Conservation (phyloP, 1,284 basidiomycete genomes). For the Ustilago esculenta region DNA sequence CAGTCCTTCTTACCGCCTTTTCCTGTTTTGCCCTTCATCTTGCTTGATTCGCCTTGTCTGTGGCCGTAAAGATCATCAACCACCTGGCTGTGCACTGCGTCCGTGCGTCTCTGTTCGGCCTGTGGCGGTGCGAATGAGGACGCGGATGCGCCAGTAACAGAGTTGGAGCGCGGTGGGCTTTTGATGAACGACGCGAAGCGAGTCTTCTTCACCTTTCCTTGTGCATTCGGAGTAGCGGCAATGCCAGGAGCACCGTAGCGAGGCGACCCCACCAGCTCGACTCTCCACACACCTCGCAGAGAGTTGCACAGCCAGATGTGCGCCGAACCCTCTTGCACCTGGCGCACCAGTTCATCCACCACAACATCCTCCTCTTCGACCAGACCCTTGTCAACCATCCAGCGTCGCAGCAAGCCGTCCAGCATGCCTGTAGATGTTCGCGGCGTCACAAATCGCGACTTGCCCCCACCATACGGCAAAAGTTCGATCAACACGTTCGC, state of each 20-base stretch:
- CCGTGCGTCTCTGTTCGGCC: background rate
- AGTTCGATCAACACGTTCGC: conserved; percentile 43
- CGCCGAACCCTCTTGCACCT: conserved; percentile 12
- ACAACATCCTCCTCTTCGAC: conserved; percentile 29
- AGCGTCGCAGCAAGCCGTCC: conserved; percentile 39
- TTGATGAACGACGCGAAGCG: conserved; percentile 29
- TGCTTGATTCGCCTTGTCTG: conserved; percentile 9
- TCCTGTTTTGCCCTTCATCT: conserved; percentile 10
- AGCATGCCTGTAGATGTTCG: conserved; percentile 33
- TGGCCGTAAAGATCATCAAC: conserved; percentile 39
- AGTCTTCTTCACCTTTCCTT: conserved; percentile 18
- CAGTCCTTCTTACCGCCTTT: conserved; percentile 44
- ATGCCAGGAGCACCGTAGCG: background rate
- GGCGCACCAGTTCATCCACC: conserved; percentile 17
- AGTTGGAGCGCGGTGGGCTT: conserved; percentile 2
- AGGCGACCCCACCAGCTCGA: conserved; percentile 23
- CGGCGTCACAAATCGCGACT: conserved; percentile 38
- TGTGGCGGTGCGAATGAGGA: background rate
- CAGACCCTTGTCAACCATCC: conserved; percentile 31
- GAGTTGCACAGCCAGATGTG: conserved; percentile 47
- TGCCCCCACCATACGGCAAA: conserved; percentile 1
- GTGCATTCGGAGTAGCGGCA: background rate
- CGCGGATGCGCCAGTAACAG: background rate
- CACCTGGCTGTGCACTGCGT: conserved; percentile 21
- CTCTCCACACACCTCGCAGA: conserved; percentile 37